Percentiles rank a stretch among this genome's conserved stretches.
These are phyloP conservation scores for Chytriomyces sp. DNA, from an alignment of 192 early-diverging fungal species.

Conservation along the genomic window DNA sequence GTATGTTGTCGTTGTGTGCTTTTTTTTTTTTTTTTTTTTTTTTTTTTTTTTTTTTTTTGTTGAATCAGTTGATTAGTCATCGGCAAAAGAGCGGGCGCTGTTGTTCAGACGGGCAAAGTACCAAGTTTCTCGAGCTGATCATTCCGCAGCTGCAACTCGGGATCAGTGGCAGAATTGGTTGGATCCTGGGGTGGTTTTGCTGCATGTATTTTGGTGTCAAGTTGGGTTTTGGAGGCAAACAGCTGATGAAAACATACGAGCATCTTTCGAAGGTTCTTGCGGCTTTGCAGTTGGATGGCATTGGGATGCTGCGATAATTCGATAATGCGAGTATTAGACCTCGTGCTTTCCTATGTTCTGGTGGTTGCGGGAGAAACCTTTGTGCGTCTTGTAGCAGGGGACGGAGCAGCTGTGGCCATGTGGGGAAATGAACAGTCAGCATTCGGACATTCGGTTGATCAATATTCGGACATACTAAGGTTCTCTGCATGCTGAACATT, in stretches of 20 bases:
- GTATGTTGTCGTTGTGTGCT: background rate
- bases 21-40: background rate
- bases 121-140: conserved; percentile 17
- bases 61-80: background rate
- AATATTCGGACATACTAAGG: conserved; percentile 5
- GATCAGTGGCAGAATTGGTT: background rate
- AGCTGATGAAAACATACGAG: background rate
- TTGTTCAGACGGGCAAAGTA: background rate
- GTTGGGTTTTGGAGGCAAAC: background rate
- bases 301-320: too few relatives aligned
- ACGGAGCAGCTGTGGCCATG: conserved; percentile 6
- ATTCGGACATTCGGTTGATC: background rate
- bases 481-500: background rate
- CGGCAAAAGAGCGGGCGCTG: background rate
- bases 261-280: background rate
- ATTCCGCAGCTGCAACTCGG: background rate
- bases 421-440: background rate
- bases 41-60: background rate
- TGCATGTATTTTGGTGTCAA: background rate
- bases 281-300: background rate
- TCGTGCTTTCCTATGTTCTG: background rate
- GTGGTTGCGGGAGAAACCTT: background rate
- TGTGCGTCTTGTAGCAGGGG: conserved; percentile 12
- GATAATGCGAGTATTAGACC: background rate
- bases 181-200: background rate